A percentile compares a stretch with the other conserved stretches of the same genome.
Evolutionary conservation across 75 land plant species (phyloP).

Genomic region (Cupressus sempervirens): DNA sequence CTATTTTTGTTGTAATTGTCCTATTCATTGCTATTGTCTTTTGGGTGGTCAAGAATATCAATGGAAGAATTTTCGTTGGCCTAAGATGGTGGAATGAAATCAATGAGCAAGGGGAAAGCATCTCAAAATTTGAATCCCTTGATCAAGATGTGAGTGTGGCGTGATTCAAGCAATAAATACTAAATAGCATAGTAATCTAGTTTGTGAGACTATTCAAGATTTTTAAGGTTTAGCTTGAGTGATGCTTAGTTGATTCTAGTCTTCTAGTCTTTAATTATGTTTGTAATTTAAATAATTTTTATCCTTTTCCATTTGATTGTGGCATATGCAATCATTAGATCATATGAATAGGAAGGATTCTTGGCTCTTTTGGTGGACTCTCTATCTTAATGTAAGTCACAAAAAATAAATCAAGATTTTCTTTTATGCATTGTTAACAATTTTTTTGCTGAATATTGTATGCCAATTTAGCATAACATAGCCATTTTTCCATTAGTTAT

Average conservation of each 20-base stretch:
- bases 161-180: not conserved
- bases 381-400: conserved; percentile 64
- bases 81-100: conserved; percentile 99
- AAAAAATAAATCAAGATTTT: not conserved
- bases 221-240: not conserved
- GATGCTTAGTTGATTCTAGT: not conserved
- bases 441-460: not conserved
- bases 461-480: not conserved
- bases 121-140: conserved; percentile 91
- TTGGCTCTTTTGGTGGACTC: conserved; percentile 99
- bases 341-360: conserved; percentile 96
- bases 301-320: not conserved
- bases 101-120: conserved; percentile 85
- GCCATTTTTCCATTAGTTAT: not conserved
- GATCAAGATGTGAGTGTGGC: conserved; percentile 70
- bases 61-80: conserved; percentile 95
- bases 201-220: not conserved
- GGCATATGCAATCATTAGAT: conserved; percentile 54
- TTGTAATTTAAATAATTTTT: conserved; percentile 5
- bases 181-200: not conserved
- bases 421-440: not conserved
- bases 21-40: conserved; percentile 88
- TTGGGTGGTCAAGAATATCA: conserved; percentile 98
- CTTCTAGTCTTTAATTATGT: not conserved
- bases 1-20: conserved; percentile 90